Conservation (phyloP, 225 moss, liverwort and hornwort genomes). For the Bryum argenteum region DNA sequence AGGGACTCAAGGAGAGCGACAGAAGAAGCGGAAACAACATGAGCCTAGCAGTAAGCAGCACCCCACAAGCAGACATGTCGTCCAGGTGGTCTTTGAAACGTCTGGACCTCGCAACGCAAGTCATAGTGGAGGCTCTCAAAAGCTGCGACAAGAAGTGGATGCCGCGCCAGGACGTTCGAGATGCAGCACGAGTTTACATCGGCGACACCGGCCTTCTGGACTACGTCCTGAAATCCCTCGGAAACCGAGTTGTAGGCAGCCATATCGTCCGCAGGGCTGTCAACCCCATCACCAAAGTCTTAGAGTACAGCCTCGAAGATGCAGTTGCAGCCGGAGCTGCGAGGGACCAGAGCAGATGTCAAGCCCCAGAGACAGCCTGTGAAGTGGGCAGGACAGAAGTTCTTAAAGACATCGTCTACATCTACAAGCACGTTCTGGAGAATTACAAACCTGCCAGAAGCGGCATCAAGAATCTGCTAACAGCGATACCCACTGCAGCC, state of each 20-base stretch:
- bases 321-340: slow-evolving; percentile 42
- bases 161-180: slow-evolving; percentile 97
- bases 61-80: slow-evolving; percentile 74
- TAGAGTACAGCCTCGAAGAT: slow-evolving; percentile 96
- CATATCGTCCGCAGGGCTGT: slow-evolving; percentile 93
- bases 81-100: slow-evolving; percentile 98
- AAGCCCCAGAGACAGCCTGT: slow-evolving; percentile 63
- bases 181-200: slow-evolving; percentile 98
- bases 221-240: slow-evolving; percentile 92
- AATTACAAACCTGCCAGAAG: slow-evolving; percentile 94
- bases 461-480: slow-evolving; percentile 83
- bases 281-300: slow-evolving; percentile 96
- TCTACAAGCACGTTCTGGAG: slow-evolving; percentile 96
- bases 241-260: slow-evolving; percentile 89
- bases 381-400: slow-evolving; percentile 95
- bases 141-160: slow-evolving; percentile 99
- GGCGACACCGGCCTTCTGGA: slow-evolving; percentile 98
- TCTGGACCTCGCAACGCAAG: slow-evolving; percentile 92
- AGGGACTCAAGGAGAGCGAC: slow-evolving; percentile 72
- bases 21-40: slow-evolving; percentile 49
- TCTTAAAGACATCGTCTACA: slow-evolving; percentile 87
- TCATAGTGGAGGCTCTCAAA: slow-evolving; percentile 94
- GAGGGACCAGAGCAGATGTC: slow-evolving; percentile 64
- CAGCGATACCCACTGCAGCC: slow-evolving; percentile 93
- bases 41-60: slow-evolving; percentile 39